phyloP scores from a whole-genome alignment of 495 filamentous ascomycete species.

The Endocarpon pusillum region DNA sequence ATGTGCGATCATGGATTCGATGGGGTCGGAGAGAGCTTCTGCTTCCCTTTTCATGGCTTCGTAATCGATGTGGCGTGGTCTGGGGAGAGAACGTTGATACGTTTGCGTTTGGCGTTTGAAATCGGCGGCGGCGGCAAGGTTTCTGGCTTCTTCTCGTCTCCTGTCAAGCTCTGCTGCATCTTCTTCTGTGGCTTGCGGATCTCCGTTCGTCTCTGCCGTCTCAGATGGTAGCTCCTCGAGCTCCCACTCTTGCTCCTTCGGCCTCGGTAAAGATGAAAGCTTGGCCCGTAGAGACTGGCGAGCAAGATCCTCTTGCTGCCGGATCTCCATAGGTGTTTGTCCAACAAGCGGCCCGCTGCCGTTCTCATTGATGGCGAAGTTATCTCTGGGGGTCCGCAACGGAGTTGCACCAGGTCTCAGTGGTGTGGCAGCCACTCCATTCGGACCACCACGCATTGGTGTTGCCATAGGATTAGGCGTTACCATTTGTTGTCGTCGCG shows the following conservation, averaged over 20 bases:
- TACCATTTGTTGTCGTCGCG: constrained; percentile 59
- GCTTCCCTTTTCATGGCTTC: constrained; percentile 47
- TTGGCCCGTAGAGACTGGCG: constrained; percentile 49
- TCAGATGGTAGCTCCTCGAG: constrained; percentile 78
- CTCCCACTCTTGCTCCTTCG: constrained; percentile 81
- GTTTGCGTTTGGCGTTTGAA: constrained; percentile 76
- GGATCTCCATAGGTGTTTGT: constrained; percentile 63
- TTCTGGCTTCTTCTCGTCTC: constrained; percentile 45
- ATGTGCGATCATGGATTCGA: constrained; percentile 44
- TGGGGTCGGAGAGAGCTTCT: constrained; percentile 31
- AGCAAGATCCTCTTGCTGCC: constrained; percentile 51
- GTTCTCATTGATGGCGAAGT: constrained; percentile 63
- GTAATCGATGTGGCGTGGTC: constrained; percentile 57
- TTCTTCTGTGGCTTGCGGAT: constrained; percentile 46
- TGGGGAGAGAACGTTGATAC: constrained; percentile 66
- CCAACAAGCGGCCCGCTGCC: constrained; percentile 44
- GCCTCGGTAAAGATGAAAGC: constrained; percentile 74
- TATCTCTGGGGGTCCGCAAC: constrained; percentile 79
- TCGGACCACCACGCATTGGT: constrained; percentile 50
- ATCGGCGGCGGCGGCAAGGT: constrained; percentile 59
- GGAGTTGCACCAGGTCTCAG: constrained; percentile 66
- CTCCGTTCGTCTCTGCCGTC: constrained; percentile 39
- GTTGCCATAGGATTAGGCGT: constrained; percentile 95
- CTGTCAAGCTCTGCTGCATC: constrained; percentile 73
- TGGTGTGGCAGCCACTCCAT: constrained; percentile 58